These are phyloP conservation scores for Gracilaria gracilis DNA, from an alignment of 23 red algal genomes.

Conservation along the genomic window DNA sequence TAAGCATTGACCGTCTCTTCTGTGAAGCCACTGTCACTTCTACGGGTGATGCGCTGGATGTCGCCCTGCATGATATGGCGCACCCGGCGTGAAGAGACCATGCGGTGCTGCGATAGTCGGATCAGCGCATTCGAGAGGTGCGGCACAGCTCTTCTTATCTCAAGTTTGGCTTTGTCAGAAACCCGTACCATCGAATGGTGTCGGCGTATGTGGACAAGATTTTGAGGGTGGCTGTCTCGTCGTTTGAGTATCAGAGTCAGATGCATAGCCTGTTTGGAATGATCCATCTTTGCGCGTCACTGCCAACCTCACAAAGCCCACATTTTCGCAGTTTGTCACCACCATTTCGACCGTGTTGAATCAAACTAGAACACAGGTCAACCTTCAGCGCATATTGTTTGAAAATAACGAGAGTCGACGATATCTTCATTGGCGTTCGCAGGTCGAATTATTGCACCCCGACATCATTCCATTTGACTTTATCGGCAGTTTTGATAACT, in stretches of 20 bases:
- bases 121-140: background rate
- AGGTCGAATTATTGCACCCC: conserved; percentile 67
- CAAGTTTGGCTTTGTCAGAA: conserved; percentile 85
- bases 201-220: conserved; percentile 83
- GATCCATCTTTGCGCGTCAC: conserved; percentile 1
- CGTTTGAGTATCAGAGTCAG: conserved; percentile 66
- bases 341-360: conserved; percentile 26
- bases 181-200: conserved; percentile 74
- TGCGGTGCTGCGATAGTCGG: conserved; percentile 2
- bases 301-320: conserved; percentile 38
- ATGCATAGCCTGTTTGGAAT: conserved; percentile 66
- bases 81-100: conserved; percentile 36
- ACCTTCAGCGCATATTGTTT: no score
- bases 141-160: conserved; percentile 65
- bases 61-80: conserved; percentile 57
- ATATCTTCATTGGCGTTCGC: conserved; percentile 78
- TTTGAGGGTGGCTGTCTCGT: background rate
- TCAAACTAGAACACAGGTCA: background rate
- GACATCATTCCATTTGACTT: conserved; percentile 81
- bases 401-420: conserved; percentile 50
- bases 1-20: no score
- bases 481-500: conserved; percentile 71
- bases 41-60: background rate
- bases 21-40: no score
- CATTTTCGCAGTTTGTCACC: conserved; percentile 40